phyloP scores from a whole-genome alignment of 1,284 basidiomycete genomes.

The Naganishia liquefaciens region DNA sequence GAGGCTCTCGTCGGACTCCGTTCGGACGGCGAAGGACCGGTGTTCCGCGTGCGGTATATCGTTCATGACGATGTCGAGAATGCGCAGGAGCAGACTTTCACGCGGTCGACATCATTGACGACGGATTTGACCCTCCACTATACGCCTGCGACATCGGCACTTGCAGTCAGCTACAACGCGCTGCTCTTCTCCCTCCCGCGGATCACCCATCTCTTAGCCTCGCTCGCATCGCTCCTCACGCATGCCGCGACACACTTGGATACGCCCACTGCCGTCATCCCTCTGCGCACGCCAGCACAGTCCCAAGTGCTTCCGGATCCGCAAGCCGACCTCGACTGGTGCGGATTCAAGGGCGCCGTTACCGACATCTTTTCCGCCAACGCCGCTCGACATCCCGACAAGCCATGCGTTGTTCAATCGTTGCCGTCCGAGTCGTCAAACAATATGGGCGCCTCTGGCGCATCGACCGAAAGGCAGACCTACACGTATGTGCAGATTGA shows the following conservation, averaged over 20 bases:
- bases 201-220: constrained; percentile 78
- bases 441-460: constrained; percentile 26
- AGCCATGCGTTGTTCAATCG: constrained; percentile 80
- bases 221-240: constrained; percentile 77
- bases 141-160: constrained; percentile 67
- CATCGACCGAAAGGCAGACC: constrained; percentile 58
- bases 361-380: constrained; percentile 88
- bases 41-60: constrained; percentile 96
- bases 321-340: constrained; percentile 89
- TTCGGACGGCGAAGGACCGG: constrained; percentile 60
- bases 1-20: constrained; percentile 66
- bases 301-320: constrained; percentile 74
- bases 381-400: constrained; percentile 72
- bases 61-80: constrained; percentile 65
- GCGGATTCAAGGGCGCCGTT: constrained; percentile 93
- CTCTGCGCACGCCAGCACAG: constrained; percentile 65
- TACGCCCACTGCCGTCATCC: constrained; percentile 69
- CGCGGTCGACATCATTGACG: constrained; percentile 75
- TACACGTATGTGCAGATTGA: constrained; percentile 84
- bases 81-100: constrained; percentile 39
- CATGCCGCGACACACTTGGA: constrained; percentile 65
- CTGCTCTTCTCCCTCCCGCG: constrained; percentile 82
- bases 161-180: constrained; percentile 90
- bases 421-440: constrained; percentile 50
- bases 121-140: constrained; percentile 84